Percentiles rank a stretch among this genome's conserved stretches.
Evolutionary conservation across 192 early-diverging fungal genomes (phyloP).

Genomic region (Umbelopsis sp.): DNA sequence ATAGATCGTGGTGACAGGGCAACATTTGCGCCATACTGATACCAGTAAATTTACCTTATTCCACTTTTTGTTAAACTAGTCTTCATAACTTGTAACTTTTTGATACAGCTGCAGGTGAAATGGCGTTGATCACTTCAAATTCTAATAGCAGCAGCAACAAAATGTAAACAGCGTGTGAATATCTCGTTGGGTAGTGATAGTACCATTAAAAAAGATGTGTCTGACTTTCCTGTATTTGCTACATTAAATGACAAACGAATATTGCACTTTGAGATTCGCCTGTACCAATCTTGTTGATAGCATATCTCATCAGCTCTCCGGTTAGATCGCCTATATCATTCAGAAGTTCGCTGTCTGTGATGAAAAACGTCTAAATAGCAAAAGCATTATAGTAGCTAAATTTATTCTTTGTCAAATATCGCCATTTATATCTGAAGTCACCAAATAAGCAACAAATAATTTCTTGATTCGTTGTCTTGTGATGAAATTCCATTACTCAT

Average conservation of each 20-base stretch:
- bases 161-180: no score
- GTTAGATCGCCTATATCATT: constrained; percentile 62
- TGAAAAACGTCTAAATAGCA: constrained; percentile 33
- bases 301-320: constrained; percentile 62
- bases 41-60: background rate
- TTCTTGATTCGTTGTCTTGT: no score
- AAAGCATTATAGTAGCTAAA: background rate
- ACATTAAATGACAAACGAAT: constrained; percentile 38
- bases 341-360: constrained; percentile 56
- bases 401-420: no score
- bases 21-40: background rate
- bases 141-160: background rate
- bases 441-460: no score
- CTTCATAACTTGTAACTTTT: constrained; percentile 4
- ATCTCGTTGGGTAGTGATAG: background rate
- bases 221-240: constrained; percentile 33
- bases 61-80: constrained; percentile 2
- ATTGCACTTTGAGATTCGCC: constrained; percentile 32
- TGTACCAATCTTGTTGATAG: constrained; percentile 53
- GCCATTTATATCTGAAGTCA: no score
- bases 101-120: background rate
- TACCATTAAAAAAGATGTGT: background rate
- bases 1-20: background rate
- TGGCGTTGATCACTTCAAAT: constrained; percentile 10
- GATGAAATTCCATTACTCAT: no score